Conservation (phyloP, 352 stramenopile species). For the Pythium scleroteichum region DNA sequence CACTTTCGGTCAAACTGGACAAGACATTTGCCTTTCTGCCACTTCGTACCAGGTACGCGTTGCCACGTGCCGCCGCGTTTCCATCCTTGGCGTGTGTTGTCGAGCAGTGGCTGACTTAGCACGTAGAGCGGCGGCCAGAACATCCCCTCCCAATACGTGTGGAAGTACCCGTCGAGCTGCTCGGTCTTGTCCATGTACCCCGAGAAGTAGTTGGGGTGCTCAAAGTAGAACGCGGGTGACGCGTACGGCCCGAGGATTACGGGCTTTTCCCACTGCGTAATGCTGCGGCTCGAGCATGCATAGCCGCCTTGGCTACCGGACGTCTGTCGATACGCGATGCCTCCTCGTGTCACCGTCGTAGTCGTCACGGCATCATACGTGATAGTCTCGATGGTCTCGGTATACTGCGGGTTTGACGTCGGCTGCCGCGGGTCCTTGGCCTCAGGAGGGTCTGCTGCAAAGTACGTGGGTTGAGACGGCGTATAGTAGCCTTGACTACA, state of each 20-base stretch:
- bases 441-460: constrained; percentile 64
- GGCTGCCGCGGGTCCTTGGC: constrained; percentile 51
- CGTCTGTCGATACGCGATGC: constrained; percentile 54
- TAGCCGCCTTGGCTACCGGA: constrained; percentile 88
- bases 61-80: constrained; percentile 82
- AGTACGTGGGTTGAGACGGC: constrained; percentile 68
- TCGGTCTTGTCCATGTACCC: constrained; percentile 92
- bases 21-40: constrained; percentile 94
- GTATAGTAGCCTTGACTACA: constrained; percentile 94
- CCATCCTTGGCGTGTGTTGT: constrained; percentile 94
- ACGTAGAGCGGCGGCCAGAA: constrained; percentile 90
- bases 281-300: constrained; percentile 91
- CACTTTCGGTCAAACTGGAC: constrained; percentile 88
- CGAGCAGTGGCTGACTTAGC: constrained; percentile 73
- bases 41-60: constrained; percentile 55
- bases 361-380: constrained; percentile 49
- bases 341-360: constrained; percentile 35
- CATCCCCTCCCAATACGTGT: constrained; percentile 91
- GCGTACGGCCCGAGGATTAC: constrained; percentile 41
- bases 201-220: constrained; percentile 97
- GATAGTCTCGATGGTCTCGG: constrained; percentile 52
- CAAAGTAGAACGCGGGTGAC: constrained; percentile 76
- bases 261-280: constrained; percentile 95
- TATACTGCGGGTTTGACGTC: constrained; percentile 67
- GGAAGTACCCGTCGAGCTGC: constrained; percentile 77